phyloP scores from a whole-genome alignment of 75 land plant species.

The Larix kaempferi region DNA sequence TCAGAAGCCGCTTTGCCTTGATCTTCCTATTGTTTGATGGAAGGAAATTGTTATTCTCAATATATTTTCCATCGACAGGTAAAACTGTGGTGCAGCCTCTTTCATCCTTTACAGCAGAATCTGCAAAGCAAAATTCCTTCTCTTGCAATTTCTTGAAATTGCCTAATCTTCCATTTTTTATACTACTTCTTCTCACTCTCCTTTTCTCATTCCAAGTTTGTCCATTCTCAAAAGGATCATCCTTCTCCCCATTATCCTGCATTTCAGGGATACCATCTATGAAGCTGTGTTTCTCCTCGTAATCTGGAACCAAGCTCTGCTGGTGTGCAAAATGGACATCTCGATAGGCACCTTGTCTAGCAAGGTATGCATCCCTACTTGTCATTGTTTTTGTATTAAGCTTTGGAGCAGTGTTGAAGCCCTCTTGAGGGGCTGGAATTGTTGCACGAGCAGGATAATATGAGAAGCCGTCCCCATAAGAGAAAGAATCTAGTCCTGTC shows the following conservation, averaged over 20 bases:
- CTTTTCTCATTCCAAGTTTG: background rate
- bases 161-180: background rate
- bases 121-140: background rate
- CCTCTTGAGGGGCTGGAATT: background rate
- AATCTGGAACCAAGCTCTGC: background rate
- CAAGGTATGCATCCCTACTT: background rate
- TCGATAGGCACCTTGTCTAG: slow-evolving; percentile 10
- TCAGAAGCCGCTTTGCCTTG: background rate
- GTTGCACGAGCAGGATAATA: slow-evolving; percentile 15
- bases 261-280: background rate
- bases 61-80: background rate
- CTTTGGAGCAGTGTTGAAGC: slow-evolving; percentile 2
- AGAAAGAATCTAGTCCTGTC: slow-evolving; percentile 42
- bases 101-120: background rate
- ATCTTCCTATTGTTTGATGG: background rate
- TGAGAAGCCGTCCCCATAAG: slow-evolving; percentile 22
- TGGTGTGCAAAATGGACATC: background rate
- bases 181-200: background rate
- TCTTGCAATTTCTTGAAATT: background rate
- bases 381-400: background rate
- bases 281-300: background rate
- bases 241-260: background rate
- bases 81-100: background rate
- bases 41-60: background rate
- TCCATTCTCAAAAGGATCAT: slow-evolving; percentile 9